Evolutionary conservation across 768 basidiomycete species (phyloP).

Genomic region (Cystobasidium ongulense): DNA sequence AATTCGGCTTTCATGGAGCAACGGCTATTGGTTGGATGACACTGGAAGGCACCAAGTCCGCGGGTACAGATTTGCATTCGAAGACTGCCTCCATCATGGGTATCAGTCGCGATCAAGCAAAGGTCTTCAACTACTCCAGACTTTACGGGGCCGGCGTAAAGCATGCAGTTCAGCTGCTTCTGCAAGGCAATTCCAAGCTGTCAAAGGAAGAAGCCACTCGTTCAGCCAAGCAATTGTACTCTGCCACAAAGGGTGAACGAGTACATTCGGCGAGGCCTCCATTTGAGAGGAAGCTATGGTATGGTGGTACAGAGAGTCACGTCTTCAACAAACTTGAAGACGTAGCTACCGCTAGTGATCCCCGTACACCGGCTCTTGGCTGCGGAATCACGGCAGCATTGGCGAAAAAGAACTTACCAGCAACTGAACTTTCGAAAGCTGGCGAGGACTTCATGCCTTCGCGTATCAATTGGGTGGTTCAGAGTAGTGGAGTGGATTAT

Average conservation of each 20-base stretch:
- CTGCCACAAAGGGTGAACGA: constrained; percentile 71
- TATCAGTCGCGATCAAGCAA: constrained; percentile 87
- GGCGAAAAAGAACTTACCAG: constrained; percentile 77
- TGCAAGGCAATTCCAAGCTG: constrained; percentile 76
- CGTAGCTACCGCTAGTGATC: constrained; percentile 76
- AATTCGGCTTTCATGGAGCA: constrained; percentile 92
- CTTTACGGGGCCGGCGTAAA: constrained; percentile 98
- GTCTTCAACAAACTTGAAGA: constrained; percentile 97
- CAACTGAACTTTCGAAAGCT: constrained; percentile 42
- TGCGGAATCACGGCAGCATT: constrained; percentile 90
- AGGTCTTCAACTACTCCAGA: constrained; percentile 97
- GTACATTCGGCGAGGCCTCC: constrained; percentile 25
- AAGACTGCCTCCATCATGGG: constrained; percentile 89
- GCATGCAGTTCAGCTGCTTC: constrained; percentile 75
- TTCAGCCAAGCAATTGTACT: constrained; percentile 74
- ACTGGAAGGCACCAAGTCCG: constrained; percentile 87
- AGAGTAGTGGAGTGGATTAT: constrained; percentile 96
- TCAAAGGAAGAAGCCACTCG: constrained; percentile 66
- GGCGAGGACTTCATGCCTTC: constrained; percentile 89
- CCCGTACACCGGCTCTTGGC: constrained; percentile 83
- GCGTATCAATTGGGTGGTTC: constrained; percentile 98
- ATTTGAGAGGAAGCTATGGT: constrained; percentile 74
- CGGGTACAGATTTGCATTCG: constrained; percentile 91
- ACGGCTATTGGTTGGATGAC: constrained; percentile 99
- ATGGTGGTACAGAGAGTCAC: constrained; percentile 88